These are phyloP conservation scores for Cladobotryum protrusum DNA, from an alignment of 2,329 filamentous ascomycete genomes.

Conservation along the genomic window DNA sequence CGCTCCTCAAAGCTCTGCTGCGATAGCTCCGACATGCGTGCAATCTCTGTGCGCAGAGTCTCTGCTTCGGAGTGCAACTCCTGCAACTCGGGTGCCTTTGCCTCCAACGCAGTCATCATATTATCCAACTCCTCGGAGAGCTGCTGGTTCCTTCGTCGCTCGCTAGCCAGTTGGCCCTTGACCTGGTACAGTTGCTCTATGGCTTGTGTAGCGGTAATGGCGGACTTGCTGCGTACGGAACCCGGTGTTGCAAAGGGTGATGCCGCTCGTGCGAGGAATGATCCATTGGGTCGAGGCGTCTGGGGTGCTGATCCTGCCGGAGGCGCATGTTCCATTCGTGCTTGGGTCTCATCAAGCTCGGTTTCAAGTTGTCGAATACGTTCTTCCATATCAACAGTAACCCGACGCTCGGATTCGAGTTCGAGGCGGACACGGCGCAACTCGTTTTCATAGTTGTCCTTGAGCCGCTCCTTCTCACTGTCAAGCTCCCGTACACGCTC, in stretches of 20 bases:
- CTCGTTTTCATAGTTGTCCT: slow-evolving; percentile 59
- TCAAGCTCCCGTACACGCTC: slow-evolving; percentile 66
- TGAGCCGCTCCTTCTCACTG: slow-evolving; percentile 50
- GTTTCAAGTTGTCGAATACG: slow-evolving; percentile 44
- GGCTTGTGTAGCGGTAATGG: slow-evolving; percentile 54
- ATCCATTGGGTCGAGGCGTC: slow-evolving; percentile 56
- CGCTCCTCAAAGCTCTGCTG: slow-evolving; percentile 77
- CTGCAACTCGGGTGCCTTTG: slow-evolving; percentile 79
- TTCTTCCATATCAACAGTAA: slow-evolving; percentile 40
- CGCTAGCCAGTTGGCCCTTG: slow-evolving; percentile 66
- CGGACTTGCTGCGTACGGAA: slow-evolving; percentile 49
- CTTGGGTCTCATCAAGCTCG: slow-evolving; percentile 49
- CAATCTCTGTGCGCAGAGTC: slow-evolving; percentile 70
- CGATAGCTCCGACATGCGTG: slow-evolving; percentile 78
- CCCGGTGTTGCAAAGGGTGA: slow-evolving; percentile 59
- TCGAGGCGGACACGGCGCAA: slow-evolving; percentile 50
- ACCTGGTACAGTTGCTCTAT: slow-evolving; percentile 59
- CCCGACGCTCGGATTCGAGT: slow-evolving; percentile 49
- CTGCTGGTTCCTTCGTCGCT: slow-evolving; percentile 68
- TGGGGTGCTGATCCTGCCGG: slow-evolving; percentile 48
- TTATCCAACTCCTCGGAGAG: slow-evolving; percentile 75
- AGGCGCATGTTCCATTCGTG: slow-evolving; percentile 37
- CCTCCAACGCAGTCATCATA: slow-evolving; percentile 78
- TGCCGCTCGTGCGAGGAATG: slow-evolving; percentile 43
- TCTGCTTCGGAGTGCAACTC: slow-evolving; percentile 78